phyloP scores from a whole-genome alignment of 176 grass and related monocot species.

The Oryza rufipogon region DNA sequence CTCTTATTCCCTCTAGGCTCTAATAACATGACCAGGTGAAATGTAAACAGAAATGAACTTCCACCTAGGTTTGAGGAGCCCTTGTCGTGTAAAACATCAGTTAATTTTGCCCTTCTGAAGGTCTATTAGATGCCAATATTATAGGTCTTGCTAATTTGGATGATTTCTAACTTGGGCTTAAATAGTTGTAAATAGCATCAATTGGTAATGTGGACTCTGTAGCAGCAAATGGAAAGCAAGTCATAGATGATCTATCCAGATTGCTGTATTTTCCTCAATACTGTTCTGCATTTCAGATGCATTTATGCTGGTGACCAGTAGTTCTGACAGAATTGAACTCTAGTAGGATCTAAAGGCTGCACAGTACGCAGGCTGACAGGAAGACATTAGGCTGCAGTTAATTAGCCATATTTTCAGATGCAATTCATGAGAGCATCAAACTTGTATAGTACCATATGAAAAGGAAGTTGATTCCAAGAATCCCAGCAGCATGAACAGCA shows the following conservation, averaged over 20 bases:
- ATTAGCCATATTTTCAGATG: not conserved
- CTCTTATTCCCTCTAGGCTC: not conserved
- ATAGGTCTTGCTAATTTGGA: not conserved
- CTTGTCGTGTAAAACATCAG: conserved; percentile 33
- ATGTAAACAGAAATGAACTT: conserved; percentile 32
- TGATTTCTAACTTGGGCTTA: conserved; percentile 25
- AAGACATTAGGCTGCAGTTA: not conserved
- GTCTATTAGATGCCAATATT: not conserved
- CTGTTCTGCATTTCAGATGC: not conserved
- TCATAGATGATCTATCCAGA: not conserved
- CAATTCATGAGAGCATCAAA: not conserved
- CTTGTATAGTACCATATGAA: not conserved
- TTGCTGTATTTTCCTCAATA: not conserved
- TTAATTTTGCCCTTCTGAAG: conserved; percentile 24
- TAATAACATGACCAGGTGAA: not conserved
- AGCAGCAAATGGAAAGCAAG: conserved; percentile 7
- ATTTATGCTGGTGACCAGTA: conserved; percentile 19
- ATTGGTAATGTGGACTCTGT: not conserved
- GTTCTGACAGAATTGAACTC: conserved; percentile 18
- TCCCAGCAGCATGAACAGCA: conserved; percentile 16
- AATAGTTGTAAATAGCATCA: conserved; percentile 39
- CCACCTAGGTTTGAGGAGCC: conserved; percentile 1
- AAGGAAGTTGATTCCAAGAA: not conserved
- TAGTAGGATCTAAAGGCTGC: conserved; percentile 6
- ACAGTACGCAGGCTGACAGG: not conserved